Base-by-base conservation (phyloP, 805 yeast genomes). In the Yueomyces sinensis region DNA sequence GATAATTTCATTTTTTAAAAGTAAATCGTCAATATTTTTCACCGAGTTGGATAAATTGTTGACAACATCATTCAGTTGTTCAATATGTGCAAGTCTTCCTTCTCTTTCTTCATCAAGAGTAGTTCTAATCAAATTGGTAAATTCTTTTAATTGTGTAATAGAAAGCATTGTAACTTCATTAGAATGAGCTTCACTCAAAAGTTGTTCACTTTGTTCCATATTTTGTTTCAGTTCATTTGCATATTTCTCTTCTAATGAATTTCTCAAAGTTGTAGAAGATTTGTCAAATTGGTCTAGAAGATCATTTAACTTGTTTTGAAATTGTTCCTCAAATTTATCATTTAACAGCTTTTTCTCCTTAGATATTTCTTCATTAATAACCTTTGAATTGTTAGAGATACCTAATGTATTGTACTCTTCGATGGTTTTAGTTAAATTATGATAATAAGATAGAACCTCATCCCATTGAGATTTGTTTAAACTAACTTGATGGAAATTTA, bases 41-140 rank as follows among this genome's bases (percentile, higher is more conserved):
- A 72, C 45, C 4, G 52, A 45, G 5, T 44, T 41, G 9, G 44
- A 22, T 25, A 89, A 65, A 25, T 68, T 65, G 18, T 58, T 63
- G 34, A 81, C 62, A 46, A 74, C 67, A 9, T 61, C 41, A 44
- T 70, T 63, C 13, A 91, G 66, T 37, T 74, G 71, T 24, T 68
- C 67, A 48, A 91, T 66, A 47, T 78, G 67, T 32, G 79, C 67
- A 47, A 87, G 70, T 52, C 91, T 76, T 19, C 86, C 83, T 42
- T 76, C 66, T 60, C 97, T 76, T 65, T 81, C 94, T 11, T 54
- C 42, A 42, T 79, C 87, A 35, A 87, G 69, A 39, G 69, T 69
- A 36, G 70, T 67, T 31, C 66, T 53, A 32, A 84, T 64, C 37
- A 72, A 62, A 35, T 66, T 62, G 41, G 76, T 71, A 53, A 82